Evolutionary conservation across 2,329 filamentous ascomycete species (phyloP).

Genomic region (Pochonia chlamydosporia): DNA sequence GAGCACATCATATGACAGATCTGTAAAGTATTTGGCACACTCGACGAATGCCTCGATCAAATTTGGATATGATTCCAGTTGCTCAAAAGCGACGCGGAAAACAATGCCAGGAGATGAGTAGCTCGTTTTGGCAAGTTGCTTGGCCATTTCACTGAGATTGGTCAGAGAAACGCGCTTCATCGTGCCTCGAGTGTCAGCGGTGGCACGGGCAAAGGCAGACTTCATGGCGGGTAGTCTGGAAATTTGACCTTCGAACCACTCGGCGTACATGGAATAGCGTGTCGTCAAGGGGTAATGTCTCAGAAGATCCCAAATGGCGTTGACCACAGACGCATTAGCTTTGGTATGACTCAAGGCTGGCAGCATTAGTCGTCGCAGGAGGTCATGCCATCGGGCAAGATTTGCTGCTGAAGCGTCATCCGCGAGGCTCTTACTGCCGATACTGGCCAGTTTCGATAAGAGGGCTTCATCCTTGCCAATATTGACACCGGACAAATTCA

Average conservation of each 20-base stretch:
- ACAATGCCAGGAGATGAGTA: slow-evolving; percentile 87
- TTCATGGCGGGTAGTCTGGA: slow-evolving; percentile 74
- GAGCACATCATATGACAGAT: slow-evolving; percentile 86
- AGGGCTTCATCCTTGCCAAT: slow-evolving; percentile 80
- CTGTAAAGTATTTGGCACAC: slow-evolving; percentile 89
- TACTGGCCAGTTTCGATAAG: slow-evolving; percentile 75
- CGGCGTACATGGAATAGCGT: slow-evolving; percentile 84
- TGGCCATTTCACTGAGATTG: slow-evolving; percentile 80
- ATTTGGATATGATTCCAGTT: slow-evolving; percentile 92
- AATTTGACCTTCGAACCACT: slow-evolving; percentile 80
- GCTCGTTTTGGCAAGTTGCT: slow-evolving; percentile 85
- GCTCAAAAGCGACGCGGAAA: slow-evolving; percentile 80
- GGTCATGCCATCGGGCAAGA: slow-evolving; percentile 71
- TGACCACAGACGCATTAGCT: slow-evolving; percentile 75
- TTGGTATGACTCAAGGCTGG: slow-evolving; percentile 83
- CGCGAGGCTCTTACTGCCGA: slow-evolving; percentile 69
- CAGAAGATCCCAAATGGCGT: slow-evolving; percentile 80
- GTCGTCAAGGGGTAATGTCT: slow-evolving; percentile 69
- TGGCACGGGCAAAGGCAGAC: slow-evolving; percentile 69
- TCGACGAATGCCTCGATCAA: slow-evolving; percentile 93
- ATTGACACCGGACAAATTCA: slow-evolving; percentile 81
- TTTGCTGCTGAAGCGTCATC: slow-evolving; percentile 68
- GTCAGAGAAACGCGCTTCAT: slow-evolving; percentile 87
- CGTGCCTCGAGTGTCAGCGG: slow-evolving; percentile 73
- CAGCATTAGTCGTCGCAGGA: slow-evolving; percentile 78